These are phyloP conservation scores for Penicillium bialowiezense DNA, from an alignment of 495 filamentous ascomycete genomes.

Conservation along the genomic window DNA sequence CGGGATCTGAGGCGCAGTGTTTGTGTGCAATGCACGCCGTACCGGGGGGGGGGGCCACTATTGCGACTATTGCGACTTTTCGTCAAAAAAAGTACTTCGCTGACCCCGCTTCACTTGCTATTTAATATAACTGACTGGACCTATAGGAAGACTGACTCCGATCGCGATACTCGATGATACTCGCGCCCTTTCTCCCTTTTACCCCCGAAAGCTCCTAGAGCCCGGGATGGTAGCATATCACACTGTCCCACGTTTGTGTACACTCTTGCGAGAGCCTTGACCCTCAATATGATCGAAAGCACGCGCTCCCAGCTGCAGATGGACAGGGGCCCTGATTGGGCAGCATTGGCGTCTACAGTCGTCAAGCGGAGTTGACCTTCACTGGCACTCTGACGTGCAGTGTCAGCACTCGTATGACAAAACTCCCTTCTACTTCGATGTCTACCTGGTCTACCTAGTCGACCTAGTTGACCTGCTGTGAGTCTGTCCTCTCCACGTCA, in stretches of 20 bases:
- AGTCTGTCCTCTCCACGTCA: constrained; percentile 2
- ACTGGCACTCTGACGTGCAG: constrained; percentile 7
- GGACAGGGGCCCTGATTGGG: constrained; percentile 5
- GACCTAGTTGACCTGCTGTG: constrained; percentile 11
- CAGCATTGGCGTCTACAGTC: background rate
- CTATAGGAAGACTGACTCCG: too few species aligned
- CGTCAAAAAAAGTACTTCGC: too few species aligned
- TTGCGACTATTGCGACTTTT: too few species aligned
- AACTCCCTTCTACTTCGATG: background rate
- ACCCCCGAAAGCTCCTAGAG: background rate
- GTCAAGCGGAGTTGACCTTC: background rate
- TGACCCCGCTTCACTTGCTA: constrained; percentile 1
- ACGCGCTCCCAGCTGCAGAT: constrained; percentile 1
- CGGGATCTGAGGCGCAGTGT: background rate
- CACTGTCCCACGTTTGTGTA: constrained; percentile 30
- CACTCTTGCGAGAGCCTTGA: background rate
- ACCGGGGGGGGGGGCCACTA: too few species aligned
- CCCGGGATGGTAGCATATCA: constrained; percentile 22
- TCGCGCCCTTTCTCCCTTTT: background rate
- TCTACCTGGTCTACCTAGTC: too few species aligned
- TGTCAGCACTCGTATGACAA: constrained; percentile 17
- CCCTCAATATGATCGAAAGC: background rate
- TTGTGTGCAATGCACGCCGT: background rate
- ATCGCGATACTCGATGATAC: too few species aligned
- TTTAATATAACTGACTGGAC: too few species aligned